A percentile compares a stretch with the other conserved stretches of the same genome.
phyloP scores from a whole-genome alignment of 495 filamentous ascomycete genomes.

The Penicillium parvum region DNA sequence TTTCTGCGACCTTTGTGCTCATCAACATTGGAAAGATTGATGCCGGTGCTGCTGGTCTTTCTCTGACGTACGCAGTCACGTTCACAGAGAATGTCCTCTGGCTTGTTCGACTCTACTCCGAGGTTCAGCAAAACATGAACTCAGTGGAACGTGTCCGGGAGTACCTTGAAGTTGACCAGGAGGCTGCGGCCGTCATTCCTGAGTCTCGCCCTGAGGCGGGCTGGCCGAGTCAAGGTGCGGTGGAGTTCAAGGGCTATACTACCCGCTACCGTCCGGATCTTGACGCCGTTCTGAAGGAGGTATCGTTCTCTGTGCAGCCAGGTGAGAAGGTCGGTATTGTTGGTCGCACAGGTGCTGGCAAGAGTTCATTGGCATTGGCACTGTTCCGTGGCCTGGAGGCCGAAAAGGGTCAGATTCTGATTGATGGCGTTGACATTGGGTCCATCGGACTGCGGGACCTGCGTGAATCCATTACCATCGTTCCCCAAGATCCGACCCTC shows the following conservation, averaged over 20 bases:
- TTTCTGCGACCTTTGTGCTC: conserved; percentile 88
- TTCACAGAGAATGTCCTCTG: conserved; percentile 97
- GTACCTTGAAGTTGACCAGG: conserved; percentile 94
- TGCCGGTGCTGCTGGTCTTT: conserved; percentile 90
- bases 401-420: conserved; percentile 80
- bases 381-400: conserved; percentile 97
- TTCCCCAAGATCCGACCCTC: conserved; percentile 95
- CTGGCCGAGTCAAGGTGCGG: conserved; percentile 84
- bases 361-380: conserved; percentile 91
- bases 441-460: conserved; percentile 86
- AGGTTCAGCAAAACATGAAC: conserved; percentile 99
- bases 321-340: conserved; percentile 96
- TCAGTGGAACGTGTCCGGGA: conserved; percentile 97
- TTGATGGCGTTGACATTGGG: conserved; percentile 87
- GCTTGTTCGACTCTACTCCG: conserved; percentile 91
- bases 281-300: conserved; percentile 74
- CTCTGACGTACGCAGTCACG: conserved; percentile 94
- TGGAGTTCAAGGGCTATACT: conserved; percentile 82
- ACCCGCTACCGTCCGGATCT: conserved; percentile 87
- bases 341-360: conserved; percentile 92
- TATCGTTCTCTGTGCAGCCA: conserved; percentile 81
- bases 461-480: conserved; percentile 91
- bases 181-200: conserved; percentile 73
- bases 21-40: conserved; percentile 79
- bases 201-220: conserved; percentile 69